Evolutionary conservation across 352 stramenopile genomes (phyloP), one percentile per base, ranked within the genome.

Genomic region (Blastocystis sp.): DNA sequence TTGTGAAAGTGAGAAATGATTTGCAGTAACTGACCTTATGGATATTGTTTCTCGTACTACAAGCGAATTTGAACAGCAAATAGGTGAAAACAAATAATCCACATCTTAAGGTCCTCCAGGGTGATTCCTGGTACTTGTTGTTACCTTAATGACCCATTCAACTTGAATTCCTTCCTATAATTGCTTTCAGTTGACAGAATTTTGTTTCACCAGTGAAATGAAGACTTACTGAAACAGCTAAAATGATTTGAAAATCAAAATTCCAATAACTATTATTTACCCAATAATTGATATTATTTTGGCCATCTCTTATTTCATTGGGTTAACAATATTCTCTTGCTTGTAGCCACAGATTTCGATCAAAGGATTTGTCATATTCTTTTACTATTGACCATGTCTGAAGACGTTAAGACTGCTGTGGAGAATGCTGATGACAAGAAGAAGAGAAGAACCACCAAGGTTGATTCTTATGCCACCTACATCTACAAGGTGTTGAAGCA

Each of bases 401-500:
- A 86, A 29, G 43, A 86, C 56, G 52, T 21, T 35, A 56, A 69
- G 24, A n/a, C 27, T 1, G 3, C 61, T 21, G 52, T 52, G 71
- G 61, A 66, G 7, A 46, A 7, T 75, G n/a, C 32, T 27, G 93
- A 94, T 88, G 75, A 88, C n/a, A 85, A 74, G 69, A 92, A 89
- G 52, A 89, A 91, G 88, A 91, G 91, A 89, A 93, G 92, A 88
- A 93, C 92, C 29, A 75, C 73, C 57, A 94, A 94, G 90, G 92
- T 89, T 35, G 91, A 93, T 88, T 90, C 89, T 27, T 93, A 93
- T 88, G 90, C 88, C 66, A 92, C 91, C 39, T 93, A 93, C 88
- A 93, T 93, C 88, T 93, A 93, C 90, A 92, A 92, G 88, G 91
- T 93, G 16, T 88, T 93, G 65, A 93, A 93, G 88, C 88, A 90